Evolutionary conservation across 768 basidiomycete genomes (phyloP).

Genomic region (Rhodotorula diobovata): DNA sequence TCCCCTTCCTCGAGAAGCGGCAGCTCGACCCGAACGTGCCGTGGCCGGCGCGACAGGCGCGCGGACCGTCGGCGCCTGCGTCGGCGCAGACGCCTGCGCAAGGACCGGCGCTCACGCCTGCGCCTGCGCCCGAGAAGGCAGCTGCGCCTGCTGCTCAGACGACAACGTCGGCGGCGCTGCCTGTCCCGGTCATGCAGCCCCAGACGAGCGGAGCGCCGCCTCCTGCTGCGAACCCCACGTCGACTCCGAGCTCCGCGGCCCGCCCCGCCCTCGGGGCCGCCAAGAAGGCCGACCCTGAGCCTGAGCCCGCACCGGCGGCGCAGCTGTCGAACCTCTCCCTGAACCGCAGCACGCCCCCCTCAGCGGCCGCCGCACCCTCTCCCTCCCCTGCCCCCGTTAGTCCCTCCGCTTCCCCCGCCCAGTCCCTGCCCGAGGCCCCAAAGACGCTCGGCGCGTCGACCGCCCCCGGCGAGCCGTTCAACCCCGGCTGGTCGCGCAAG

Average conservation of each 20-base stretch:
- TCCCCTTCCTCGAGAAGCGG: neutral
- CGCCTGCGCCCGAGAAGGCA: neutral
- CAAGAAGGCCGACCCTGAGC: neutral
- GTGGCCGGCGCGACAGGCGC: neutral
- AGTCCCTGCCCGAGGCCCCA: neutral
- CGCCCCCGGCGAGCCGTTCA: conserved; percentile 32
- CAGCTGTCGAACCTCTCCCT: neutral
- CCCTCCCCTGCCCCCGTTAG: neutral
- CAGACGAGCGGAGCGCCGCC: neutral
- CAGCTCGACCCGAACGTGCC: conserved; percentile 5
- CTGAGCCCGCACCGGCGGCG: neutral
- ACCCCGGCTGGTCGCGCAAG: conserved; percentile 48
- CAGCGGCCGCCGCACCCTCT: neutral
- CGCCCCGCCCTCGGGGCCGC: neutral
- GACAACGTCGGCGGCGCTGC: neutral
- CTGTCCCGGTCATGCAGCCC: neutral
- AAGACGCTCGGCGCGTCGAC: neutral
- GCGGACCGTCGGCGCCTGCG: neutral
- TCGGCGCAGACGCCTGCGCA: neutral
- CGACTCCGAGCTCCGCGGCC: neutral
- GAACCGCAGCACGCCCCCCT: neutral
- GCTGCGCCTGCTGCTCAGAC: neutral
- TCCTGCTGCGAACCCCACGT: neutral
- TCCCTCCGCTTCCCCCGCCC: neutral
- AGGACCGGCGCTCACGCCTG: neutral